Evolutionary conservation across 2,329 filamentous ascomycete species (phyloP).

Genomic region (Diaporthe ampelina): DNA sequence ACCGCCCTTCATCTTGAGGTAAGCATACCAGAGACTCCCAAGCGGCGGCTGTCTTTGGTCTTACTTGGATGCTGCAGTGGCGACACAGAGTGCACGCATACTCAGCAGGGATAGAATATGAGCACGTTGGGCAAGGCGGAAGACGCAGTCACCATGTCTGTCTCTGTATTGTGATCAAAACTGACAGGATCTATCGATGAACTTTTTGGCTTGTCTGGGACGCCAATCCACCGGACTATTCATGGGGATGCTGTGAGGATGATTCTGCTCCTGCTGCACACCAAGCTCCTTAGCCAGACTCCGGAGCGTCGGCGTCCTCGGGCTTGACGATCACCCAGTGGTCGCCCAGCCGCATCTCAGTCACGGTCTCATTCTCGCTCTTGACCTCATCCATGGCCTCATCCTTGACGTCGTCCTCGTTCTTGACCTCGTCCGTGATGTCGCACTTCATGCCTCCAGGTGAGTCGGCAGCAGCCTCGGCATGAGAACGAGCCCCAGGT

Average conservation of each 20-base stretch:
- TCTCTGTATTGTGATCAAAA: not conserved
- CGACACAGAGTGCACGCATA: no score
- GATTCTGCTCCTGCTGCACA: not conserved
- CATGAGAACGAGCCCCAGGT: not conserved
- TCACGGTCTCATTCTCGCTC: not conserved
- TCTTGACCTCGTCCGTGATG: no score
- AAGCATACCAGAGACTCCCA: no score
- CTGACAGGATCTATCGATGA: not conserved
- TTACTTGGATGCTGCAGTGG: no score
- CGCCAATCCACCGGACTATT: not conserved
- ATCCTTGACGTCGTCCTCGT: no score
- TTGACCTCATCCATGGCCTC: no score
- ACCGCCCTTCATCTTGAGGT: no score
- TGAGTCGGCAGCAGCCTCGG: no score
- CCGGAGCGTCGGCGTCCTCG: not conserved
- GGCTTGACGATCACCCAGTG: no score
- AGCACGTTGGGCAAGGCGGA: not conserved
- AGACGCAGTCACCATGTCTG: not conserved
- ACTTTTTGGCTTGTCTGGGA: not conserved
- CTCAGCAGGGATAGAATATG: not conserved
- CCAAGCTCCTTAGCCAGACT: not conserved
- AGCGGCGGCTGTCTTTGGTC: no score
- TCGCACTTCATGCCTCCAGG: no score
- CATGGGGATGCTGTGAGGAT: no score
- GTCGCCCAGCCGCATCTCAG: not conserved